A percentile compares a stretch with the other conserved stretches of the same genome.
Evolutionary conservation across 2,329 filamentous ascomycete genomes (phyloP).

Genomic region (Aotearoamyces nothofagi): DNA sequence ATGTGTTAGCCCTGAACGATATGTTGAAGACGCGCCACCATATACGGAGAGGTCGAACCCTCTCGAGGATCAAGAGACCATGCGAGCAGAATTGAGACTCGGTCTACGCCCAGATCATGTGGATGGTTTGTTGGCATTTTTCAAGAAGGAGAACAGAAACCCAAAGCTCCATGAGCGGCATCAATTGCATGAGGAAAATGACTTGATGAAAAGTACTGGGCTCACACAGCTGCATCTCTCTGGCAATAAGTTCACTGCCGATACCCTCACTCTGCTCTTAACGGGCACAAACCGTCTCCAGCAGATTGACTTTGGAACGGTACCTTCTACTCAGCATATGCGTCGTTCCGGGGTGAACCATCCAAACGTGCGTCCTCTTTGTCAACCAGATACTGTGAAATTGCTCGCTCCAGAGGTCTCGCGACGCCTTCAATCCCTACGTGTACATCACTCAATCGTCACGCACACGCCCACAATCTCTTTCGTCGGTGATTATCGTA

Average conservation of each 20-base stretch:
- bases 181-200: neutral
- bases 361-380: neutral
- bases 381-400: constrained; percentile 22
- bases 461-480: constrained; percentile 27
- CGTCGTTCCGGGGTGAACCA: constrained; percentile 5
- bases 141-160: constrained; percentile 15
- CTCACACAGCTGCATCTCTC: constrained; percentile 41
- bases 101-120: constrained; percentile 5
- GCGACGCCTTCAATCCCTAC: constrained; percentile 34
- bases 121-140: constrained; percentile 13
- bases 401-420: constrained; percentile 36
- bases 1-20: constrained; percentile 1
- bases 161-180: constrained; percentile 4
- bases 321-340: constrained; percentile 9
- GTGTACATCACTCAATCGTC: constrained; percentile 44
- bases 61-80: constrained; percentile 2
- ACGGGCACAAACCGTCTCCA: constrained; percentile 29
- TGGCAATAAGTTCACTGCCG: constrained; percentile 29
- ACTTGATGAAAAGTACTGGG: constrained; percentile 11
- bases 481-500: neutral
- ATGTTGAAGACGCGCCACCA: constrained; percentile 3
- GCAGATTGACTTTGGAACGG: constrained; percentile 33
- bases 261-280: constrained; percentile 28
- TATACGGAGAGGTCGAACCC: constrained; percentile 13
- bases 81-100: constrained; percentile 1